Conservation (phyloP, 2,329 filamentous ascomycete genomes). For the Exophiala mesophila region DNA sequence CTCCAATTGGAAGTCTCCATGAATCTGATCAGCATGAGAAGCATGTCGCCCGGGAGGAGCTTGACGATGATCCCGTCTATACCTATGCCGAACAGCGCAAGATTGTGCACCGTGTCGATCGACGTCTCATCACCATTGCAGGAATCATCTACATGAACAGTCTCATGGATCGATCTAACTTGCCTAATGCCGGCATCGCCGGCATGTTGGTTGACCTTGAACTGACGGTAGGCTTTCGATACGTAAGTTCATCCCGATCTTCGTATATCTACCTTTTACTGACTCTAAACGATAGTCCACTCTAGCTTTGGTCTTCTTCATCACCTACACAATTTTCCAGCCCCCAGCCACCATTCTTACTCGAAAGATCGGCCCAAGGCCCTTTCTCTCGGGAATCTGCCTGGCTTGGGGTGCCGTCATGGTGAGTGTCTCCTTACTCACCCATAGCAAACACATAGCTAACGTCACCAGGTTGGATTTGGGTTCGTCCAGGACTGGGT, state of each 20-base stretch:
- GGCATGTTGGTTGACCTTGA: conserved; percentile 34
- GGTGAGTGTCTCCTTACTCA: conserved; percentile 25
- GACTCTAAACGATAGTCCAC: conserved; percentile 41
- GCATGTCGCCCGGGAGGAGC: conserved; percentile 5
- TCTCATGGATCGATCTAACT: conserved; percentile 73
- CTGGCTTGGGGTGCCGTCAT: conserved; percentile 39
- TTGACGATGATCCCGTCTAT: conserved; percentile 33
- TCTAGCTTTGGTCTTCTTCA: conserved; percentile 66
- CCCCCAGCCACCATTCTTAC: conserved; percentile 64
- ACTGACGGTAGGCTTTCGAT: conserved; percentile 5
- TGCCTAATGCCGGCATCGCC: conserved; percentile 69
- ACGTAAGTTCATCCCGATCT: neutral
- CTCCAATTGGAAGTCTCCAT: conserved; percentile 28
- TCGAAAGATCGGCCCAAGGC: conserved; percentile 53
- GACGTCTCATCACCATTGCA: conserved; percentile 56
- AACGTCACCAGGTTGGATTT: conserved; percentile 24
- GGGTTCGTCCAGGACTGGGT: conserved; percentile 27
- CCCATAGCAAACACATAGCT: neutral
- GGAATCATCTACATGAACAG: conserved; percentile 68
- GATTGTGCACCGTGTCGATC: conserved; percentile 66
- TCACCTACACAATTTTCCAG: conserved; percentile 66
- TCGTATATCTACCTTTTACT: neutral
- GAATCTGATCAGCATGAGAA: conserved; percentile 56
- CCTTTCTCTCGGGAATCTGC: conserved; percentile 30
- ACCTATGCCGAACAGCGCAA: conserved; percentile 58